Conservation (phyloP, 2,329 filamentous ascomycete genomes). For the Talaromyces verruculosus region DNA sequence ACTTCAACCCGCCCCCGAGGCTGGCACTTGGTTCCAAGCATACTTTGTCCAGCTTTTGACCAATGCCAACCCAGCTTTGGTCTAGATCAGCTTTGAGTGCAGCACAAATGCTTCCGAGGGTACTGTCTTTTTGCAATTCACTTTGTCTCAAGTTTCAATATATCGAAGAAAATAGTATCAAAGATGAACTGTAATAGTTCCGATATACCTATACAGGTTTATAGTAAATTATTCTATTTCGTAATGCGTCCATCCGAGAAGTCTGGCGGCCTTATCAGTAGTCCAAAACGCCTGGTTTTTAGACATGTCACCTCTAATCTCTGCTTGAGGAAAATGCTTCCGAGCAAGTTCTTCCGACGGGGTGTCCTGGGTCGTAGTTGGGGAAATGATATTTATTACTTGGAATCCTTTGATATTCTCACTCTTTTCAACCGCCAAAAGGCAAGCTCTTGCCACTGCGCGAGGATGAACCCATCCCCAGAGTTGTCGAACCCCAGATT, state of each 20-base stretch:
- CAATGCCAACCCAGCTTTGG: constrained; percentile 33
- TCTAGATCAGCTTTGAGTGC: background rate
- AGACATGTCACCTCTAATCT: constrained; percentile 28
- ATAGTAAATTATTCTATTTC: constrained; percentile 28
- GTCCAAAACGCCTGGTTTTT: constrained; percentile 29
- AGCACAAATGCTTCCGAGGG: no score
- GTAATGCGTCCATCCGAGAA: constrained; percentile 34
- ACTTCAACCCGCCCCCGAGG: constrained; percentile 66
- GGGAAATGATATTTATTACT: constrained; percentile 39
- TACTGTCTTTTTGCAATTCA: background rate
- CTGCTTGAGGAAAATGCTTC: constrained; percentile 30
- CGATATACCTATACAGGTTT: background rate
- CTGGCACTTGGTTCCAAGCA: constrained; percentile 64
- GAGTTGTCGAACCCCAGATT: constrained; percentile 36
- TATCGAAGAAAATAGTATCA: background rate
- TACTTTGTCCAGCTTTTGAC: constrained; percentile 34
- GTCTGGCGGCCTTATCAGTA: constrained; percentile 27
- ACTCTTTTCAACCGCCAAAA: constrained; percentile 35
- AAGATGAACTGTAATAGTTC: background rate
- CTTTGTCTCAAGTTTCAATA: background rate
- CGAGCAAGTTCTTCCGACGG: constrained; percentile 27
- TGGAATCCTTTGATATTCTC: constrained; percentile 36
- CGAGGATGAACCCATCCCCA: constrained; percentile 40
- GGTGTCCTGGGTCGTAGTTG: constrained; percentile 31
- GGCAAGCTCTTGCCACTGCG: constrained; percentile 39